Evolutionary conservation across 352 stramenopile genomes (phyloP).

Genomic region (Globisporangium cystogenes): DNA sequence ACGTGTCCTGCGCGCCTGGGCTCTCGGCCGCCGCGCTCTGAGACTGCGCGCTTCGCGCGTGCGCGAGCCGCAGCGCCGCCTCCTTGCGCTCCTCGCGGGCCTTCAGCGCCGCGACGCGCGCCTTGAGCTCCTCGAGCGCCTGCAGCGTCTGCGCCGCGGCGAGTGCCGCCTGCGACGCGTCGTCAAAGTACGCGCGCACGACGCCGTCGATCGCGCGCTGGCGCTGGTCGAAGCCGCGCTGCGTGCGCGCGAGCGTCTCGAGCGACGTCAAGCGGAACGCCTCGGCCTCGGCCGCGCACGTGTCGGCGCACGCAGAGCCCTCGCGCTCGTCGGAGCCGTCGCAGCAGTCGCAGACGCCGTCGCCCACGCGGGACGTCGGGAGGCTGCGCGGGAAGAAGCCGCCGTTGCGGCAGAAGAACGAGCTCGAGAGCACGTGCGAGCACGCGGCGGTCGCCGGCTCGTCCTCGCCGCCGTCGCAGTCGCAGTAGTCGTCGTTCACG

Average conservation of each 20-base stretch:
- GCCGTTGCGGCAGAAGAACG: conserved; percentile 74
- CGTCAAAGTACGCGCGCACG: conserved; percentile 38
- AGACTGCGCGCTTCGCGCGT: conserved; percentile 37
- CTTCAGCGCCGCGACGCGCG: conserved; percentile 58
- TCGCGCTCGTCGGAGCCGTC: conserved; percentile 91
- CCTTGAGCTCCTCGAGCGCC: conserved; percentile 36
- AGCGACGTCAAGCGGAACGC: conserved; percentile 29
- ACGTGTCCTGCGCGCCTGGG: background rate
- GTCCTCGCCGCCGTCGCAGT: conserved; percentile 88
- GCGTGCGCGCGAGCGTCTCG: conserved; percentile 30
- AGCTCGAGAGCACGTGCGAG: conserved; percentile 41
- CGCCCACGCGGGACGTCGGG: conserved; percentile 83
- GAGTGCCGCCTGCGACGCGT: conserved; percentile 19
- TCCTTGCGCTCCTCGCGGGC: conserved; percentile 61
- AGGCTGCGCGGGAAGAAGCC: conserved; percentile 52
- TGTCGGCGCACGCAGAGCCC: conserved; percentile 28
- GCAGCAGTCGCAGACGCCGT: conserved; percentile 98
- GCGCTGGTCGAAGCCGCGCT: conserved; percentile 44
- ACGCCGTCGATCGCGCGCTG: conserved; percentile 30
- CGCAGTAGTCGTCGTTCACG: conserved; percentile 94
- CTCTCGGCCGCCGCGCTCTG: background rate
- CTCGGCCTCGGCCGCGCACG: conserved; percentile 33
- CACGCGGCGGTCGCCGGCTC: conserved; percentile 85
- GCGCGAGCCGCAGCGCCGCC: conserved; percentile 40
- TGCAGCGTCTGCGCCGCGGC: conserved; percentile 29